These are phyloP conservation scores for Euptelea pleiosperma DNA, from an alignment of 164 flowering plant species.

Conservation along the genomic window DNA sequence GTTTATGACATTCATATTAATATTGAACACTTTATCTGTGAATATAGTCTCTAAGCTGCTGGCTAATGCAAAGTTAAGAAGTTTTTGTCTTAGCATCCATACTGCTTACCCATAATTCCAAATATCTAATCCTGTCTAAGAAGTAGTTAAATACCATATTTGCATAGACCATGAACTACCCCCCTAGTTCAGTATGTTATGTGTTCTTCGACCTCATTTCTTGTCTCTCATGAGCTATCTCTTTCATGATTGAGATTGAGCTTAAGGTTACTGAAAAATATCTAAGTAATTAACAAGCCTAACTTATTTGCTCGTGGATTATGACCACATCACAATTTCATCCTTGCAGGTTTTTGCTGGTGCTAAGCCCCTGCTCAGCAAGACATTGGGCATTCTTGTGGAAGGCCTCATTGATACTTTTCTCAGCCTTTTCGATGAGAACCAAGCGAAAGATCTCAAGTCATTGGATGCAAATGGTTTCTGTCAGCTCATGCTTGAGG, in stretches of 20 bases:
- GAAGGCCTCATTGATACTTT: slow-evolving; percentile 97
- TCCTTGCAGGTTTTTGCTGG: slow-evolving; percentile 83
- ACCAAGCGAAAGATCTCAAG: slow-evolving; percentile 60
- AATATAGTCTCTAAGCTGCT: slow-evolving; percentile 1
- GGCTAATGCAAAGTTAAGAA: neutral
- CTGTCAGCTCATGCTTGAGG: slow-evolving; percentile 99
- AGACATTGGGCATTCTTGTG: slow-evolving; percentile 85
- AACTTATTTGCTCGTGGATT: neutral
- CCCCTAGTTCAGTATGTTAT: neutral
- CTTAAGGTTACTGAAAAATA: neutral
- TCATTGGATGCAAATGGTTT: slow-evolving; percentile 94
- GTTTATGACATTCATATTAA: neutral
- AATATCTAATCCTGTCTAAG: too few relatives aligned
- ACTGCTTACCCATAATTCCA: neutral
- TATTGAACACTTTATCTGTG: neutral
- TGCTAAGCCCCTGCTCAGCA: slow-evolving; percentile 84
- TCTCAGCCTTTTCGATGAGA: slow-evolving; percentile 77
- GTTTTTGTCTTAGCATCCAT: neutral
- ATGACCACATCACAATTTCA: neutral
- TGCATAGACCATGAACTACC: neutral
- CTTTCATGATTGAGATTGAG: neutral
- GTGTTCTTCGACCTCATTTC: neutral
- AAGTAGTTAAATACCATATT: neutral
- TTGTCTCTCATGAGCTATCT: neutral
- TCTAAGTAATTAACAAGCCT: too few relatives aligned